A percentile compares a stretch with the other conserved stretches of the same genome.
Evolutionary conservation across 345 rosid species (phyloP).

Genomic region (Syzygium aromaticum): DNA sequence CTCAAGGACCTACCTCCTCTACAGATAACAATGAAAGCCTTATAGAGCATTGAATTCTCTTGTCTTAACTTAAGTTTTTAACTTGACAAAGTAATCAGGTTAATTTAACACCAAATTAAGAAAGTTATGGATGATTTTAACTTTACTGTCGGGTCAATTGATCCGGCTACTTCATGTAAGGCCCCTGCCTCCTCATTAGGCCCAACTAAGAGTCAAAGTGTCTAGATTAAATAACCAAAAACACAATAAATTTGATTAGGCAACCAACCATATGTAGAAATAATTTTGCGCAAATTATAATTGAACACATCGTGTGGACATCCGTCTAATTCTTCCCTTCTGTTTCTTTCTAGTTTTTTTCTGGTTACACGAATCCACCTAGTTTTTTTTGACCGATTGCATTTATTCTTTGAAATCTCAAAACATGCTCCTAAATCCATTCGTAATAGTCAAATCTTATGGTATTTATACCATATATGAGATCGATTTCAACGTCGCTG

Average conservation of each 20-base stretch:
- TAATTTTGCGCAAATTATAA: neutral
- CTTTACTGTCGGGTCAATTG: neutral
- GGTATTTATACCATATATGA: neutral
- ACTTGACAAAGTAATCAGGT: neutral
- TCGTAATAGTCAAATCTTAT: neutral
- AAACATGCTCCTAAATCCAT: neutral
- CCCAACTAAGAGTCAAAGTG: neutral
- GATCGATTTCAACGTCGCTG: fast-evolving
- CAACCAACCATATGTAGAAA: neutral
- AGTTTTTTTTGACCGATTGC: neutral
- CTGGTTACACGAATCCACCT: neutral
- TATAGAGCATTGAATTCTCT: too few species aligned
- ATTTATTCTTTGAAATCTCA: neutral
- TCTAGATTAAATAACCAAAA: neutral
- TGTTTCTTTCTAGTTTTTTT: neutral
- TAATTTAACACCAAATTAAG: neutral
- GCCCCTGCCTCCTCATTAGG: neutral
- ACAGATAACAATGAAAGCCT: too few species aligned
- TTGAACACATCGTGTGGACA: neutral
- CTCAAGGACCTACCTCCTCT: too few species aligned
- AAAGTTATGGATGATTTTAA: neutral
- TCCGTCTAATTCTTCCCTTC: neutral
- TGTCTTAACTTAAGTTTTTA: too few species aligned
- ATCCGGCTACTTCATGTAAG: too few species aligned
- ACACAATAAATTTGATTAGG: neutral